Base-by-base conservation (phyloP, 352 stramenopile genomes). In the Phytophthora tentaculata region DNA sequence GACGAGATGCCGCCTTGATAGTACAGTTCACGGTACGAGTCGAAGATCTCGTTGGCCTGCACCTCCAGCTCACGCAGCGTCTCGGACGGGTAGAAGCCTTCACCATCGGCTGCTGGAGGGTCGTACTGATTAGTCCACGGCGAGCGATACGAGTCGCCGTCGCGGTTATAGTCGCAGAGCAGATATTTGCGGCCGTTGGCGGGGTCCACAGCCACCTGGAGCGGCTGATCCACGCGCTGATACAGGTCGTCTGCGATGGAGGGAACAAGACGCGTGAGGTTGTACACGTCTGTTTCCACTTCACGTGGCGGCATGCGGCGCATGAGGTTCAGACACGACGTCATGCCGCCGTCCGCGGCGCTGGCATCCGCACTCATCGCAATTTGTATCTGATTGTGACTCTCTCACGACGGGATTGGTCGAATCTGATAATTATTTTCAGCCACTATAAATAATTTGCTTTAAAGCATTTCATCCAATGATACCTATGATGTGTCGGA, bases 11-110 rank as follows among this genome's bases (percentile, higher is more conserved):
- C 93, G 12, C 91, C 88, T 61, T 97, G 90, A 77, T 98, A 99
- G 78, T 99, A 99, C 37, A 99, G 80, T 74, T 98, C 91, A 17
- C 92, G 80, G 77, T 99, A 99, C 52, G 92, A 89, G 74, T 99
- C 96, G 70, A 99, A 99, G 60, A 99, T 92, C 77, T 98, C 93
- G 75, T 99, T 99, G 13, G 92, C 89, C 51, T 98, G 77, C 20
- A 97, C 70, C 77, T 99, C 96, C 16, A 99, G 79, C 58, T 90
- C 78, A 5, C 95, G 88, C 23, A 99, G 63, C 45, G 87, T 86
- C 65, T 98, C 84, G 0, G 90, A 97, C 6, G 94, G 92, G 45
- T 85, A 91, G 56, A 98, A 97, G n/a, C 91, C 89, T 64, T 97
- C 89, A 14, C 88, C 85, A 57, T 96, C 86, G 12, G 81, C 68